These are phyloP conservation scores for Salix purpurea DNA, from an alignment of 345 rosid species.

Conservation along the genomic window DNA sequence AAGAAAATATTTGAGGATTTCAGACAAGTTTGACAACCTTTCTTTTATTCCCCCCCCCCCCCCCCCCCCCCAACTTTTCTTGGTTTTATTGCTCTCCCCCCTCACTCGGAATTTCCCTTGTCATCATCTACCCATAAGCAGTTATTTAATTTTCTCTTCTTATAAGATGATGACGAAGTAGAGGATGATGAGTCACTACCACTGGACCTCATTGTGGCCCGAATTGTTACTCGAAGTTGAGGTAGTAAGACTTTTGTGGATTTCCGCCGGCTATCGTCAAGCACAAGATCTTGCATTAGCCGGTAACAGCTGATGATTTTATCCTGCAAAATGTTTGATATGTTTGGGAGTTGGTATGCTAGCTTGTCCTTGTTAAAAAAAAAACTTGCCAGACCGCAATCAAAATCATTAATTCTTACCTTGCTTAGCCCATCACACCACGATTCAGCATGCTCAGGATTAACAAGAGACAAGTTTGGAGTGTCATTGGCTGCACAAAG, in stretches of 20 bases:
- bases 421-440: slow-evolving; percentile 95
- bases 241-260: slow-evolving; percentile 48
- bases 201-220: slow-evolving; percentile 52
- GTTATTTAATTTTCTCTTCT: slow-evolving; percentile 67
- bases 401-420: slow-evolving; percentile 37
- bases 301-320: slow-evolving; percentile 71
- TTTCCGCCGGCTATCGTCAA: slow-evolving; percentile 42
- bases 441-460: slow-evolving; percentile 74
- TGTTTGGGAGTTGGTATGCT: slow-evolving; percentile 4
- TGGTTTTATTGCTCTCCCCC: slow-evolving; percentile 14
- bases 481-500: slow-evolving; percentile 78
- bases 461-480: slow-evolving; percentile 61
- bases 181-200: slow-evolving; percentile 49
- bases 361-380: not conserved
- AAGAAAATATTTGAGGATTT: slow-evolving; percentile 46
- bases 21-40: slow-evolving; percentile 31
- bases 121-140: slow-evolving; percentile 62
- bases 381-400: not conserved
- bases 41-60: not conserved
- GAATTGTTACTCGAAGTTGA: slow-evolving; percentile 60
- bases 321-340: slow-evolving; percentile 46
- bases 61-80: not conserved
- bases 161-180: slow-evolving; percentile 45
- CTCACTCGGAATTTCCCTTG: slow-evolving; percentile 50
- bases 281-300: slow-evolving; percentile 64